Evolutionary conservation across 768 basidiomycete genomes (phyloP).

Genomic region (Suillus spraguei): DNA sequence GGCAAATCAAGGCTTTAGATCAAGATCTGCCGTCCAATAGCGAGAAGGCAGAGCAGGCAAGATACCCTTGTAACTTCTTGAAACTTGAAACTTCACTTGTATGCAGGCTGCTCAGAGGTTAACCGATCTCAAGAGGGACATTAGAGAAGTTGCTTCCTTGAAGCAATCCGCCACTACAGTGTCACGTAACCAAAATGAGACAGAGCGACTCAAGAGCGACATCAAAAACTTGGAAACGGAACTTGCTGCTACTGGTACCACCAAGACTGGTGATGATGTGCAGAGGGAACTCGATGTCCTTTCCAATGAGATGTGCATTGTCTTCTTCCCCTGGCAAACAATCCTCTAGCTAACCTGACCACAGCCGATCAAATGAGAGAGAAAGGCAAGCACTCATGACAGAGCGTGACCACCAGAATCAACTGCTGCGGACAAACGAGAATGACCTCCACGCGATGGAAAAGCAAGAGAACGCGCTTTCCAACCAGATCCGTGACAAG

Average conservation of each 20-base stretch:
- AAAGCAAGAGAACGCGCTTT: slow-evolving; percentile 58
- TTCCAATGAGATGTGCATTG: slow-evolving; percentile 63
- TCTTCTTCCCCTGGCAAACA: slow-evolving; percentile 1
- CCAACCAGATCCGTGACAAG: slow-evolving; percentile 61
- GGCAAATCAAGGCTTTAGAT: slow-evolving; percentile 60
- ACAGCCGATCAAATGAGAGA: slow-evolving; percentile 66
- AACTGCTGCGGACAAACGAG: slow-evolving; percentile 55
- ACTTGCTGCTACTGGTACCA: slow-evolving; percentile 70
- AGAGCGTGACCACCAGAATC: slow-evolving; percentile 66
- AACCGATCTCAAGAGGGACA: slow-evolving; percentile 53
- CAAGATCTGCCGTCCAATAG: slow-evolving; percentile 53
- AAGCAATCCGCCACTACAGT: slow-evolving; percentile 65
- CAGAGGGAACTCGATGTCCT: slow-evolving; percentile 74
- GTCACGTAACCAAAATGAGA: slow-evolving; percentile 58
- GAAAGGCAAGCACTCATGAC: slow-evolving; percentile 56
- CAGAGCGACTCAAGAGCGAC: slow-evolving; percentile 62
- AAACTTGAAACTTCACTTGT: slow-evolving; percentile 4
- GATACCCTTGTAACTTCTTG: slow-evolving; percentile 16
- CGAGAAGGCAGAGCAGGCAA: slow-evolving; percentile 63
- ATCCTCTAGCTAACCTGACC: neutral
- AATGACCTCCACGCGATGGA: slow-evolving; percentile 64
- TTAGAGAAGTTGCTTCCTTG: slow-evolving; percentile 60
- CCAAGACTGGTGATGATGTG: slow-evolving; percentile 84
- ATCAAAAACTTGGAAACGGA: slow-evolving; percentile 66
- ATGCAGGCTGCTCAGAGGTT: slow-evolving; percentile 55